Base-by-base conservation (phyloP, 2,329 filamentous ascomycete genomes). In the Cladosporium sp. region DNA sequence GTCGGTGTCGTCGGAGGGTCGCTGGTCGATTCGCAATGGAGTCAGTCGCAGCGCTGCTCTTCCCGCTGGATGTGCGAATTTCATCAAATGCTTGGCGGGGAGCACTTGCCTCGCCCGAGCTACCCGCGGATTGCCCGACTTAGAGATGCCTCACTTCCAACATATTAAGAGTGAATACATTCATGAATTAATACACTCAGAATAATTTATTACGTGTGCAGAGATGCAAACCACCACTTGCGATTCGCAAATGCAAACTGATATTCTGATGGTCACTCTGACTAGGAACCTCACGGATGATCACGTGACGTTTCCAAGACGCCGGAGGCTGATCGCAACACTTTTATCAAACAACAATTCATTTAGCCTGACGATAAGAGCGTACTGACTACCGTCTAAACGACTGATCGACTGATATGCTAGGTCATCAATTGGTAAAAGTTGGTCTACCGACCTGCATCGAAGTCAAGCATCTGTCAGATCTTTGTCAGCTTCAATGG, bases 1-100 rank as follows among this genome's bases (percentile, higher is more conserved):
- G 61, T 64, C 61, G 61, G 51, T 57, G 61, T 63, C 60, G 61
- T 64, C 61, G 61, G 61, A 47, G 61, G 61, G 51, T 64, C 61
- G 61, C 61, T 64, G 61, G 61, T 63, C 61, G 61, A 57, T 55
- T 64, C 60, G 34, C 61, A 34, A 28, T 57, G 28, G 57, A 64
- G 61, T 36, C n/a, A 5, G 10, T 59, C 59, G 59, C 59, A 24
- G 52, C 4, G 51, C 26, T 34, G 41, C n/a, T 47, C 41, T 21
- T 21, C 8, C 41, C 8, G 28, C 28, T 30, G 6, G 10, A 34
- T 4, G 52, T 55, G 52, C 52, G 14, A 55, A 55, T n/a, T 55
- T 55, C 52, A 47, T 47, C 41, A n/a, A 32, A 55, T 55, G 52
- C 52, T 55, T 55, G 52, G 52, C 52, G 28, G 28, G 12, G 6